Percentiles rank a stretch among this genome's conserved stretches.
Conservation (phyloP, 208 protist species). For the Trypanosoma platydactyli region DNA sequence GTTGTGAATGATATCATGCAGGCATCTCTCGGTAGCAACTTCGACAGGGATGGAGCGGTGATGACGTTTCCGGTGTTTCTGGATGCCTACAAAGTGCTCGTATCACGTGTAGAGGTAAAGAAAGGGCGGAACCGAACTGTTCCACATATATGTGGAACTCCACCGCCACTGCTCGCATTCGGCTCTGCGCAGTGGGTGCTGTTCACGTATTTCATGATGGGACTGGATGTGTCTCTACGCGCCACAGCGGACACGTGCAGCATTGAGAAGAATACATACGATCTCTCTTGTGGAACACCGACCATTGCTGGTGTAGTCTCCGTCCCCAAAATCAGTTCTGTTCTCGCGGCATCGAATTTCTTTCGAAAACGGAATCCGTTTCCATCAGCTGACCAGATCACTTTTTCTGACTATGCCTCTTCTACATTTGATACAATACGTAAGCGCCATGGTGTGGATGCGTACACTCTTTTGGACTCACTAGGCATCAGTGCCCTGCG, state of each 20-base stretch:
- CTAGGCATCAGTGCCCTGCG: slow-evolving; percentile 34
- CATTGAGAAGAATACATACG: slow-evolving; percentile 13
- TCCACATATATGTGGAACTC: not conserved
- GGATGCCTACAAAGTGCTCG: slow-evolving; percentile 13
- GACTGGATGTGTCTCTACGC: slow-evolving; percentile 4
- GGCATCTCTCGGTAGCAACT: not conserved
- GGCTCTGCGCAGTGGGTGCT: slow-evolving; percentile 22
- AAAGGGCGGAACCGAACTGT: not conserved
- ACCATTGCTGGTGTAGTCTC: slow-evolving; percentile 2
- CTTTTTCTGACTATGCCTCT: slow-evolving; percentile 28
- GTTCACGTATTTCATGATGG: slow-evolving; percentile 19
- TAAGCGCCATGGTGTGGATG: slow-evolving; percentile 11
- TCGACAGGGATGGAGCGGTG: not conserved
- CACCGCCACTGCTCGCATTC: slow-evolving; percentile 10
- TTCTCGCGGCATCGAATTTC: slow-evolving; percentile 7
- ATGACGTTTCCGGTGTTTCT: slow-evolving; percentile 10
- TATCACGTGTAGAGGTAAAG: not conserved
- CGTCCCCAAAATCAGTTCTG: not conserved
- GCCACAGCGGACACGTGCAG: not conserved
- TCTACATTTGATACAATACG: slow-evolving; percentile 19
- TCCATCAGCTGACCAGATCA: not conserved
- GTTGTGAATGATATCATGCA: slow-evolving; percentile 4
- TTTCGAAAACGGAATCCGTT: slow-evolving; percentile 9
- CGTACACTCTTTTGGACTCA: slow-evolving; percentile 1
- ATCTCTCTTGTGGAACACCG: slow-evolving; percentile 7